Conservation (phyloP, 768 basidiomycete genomes). For the Podaxis sp. region DNA sequence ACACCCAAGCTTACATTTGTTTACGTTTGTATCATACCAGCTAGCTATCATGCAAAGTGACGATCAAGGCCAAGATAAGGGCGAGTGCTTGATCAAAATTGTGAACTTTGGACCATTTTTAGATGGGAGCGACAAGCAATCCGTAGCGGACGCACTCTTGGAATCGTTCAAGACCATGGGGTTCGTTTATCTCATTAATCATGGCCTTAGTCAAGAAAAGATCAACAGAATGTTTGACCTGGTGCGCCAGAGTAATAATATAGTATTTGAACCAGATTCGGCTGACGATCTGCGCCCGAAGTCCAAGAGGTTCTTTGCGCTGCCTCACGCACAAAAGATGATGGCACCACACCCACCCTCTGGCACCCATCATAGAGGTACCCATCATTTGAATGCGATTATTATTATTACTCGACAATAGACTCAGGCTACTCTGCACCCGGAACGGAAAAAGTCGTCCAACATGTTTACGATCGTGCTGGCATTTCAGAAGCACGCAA, state of each 20-base stretch:
- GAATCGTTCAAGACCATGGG: slow-evolving; percentile 41
- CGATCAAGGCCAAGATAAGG: not conserved
- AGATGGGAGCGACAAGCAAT: slow-evolving; percentile 32
- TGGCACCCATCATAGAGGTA: slow-evolving; percentile 42
- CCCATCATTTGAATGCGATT: slow-evolving; percentile 16
- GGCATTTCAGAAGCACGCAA: slow-evolving; percentile 25
- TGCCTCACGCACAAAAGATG: slow-evolving; percentile 33
- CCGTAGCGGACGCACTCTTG: slow-evolving; percentile 36
- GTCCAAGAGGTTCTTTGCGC: slow-evolving; percentile 35
- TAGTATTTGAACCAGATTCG: not conserved
- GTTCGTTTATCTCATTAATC: slow-evolving; percentile 44
- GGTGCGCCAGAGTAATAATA: slow-evolving; percentile 22
- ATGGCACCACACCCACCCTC: slow-evolving; percentile 42
- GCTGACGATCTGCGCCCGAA: slow-evolving; percentile 12
- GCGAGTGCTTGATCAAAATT: slow-evolving; percentile 20
- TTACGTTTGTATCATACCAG: not conserved
- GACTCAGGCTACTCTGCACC: slow-evolving; percentile 32
- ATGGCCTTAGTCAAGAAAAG: slow-evolving; percentile 32
- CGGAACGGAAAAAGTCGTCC: slow-evolving; percentile 35
- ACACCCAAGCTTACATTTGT: not conserved
- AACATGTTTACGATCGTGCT: slow-evolving; percentile 28
- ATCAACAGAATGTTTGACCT: slow-evolving; percentile 36
- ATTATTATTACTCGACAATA: slow-evolving; percentile 11
- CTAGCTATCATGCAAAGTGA: too few species aligned
- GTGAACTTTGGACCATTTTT: slow-evolving; percentile 42